Evolutionary conservation across 148 eudicot species (phyloP).

Genomic region (Oxyria digyna): DNA sequence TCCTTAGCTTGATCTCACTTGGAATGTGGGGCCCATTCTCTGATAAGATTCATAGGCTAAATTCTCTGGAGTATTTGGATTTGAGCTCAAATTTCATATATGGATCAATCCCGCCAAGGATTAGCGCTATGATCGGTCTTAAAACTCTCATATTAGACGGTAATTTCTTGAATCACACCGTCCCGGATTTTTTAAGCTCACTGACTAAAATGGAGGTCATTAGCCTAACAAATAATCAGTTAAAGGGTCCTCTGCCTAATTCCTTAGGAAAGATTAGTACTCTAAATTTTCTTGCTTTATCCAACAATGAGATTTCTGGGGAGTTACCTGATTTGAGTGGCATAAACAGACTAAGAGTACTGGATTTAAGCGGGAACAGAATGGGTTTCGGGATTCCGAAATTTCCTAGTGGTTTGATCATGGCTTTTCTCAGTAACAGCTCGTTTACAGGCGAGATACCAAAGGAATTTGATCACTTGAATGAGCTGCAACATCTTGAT

Average conservation of each 20-base stretch:
- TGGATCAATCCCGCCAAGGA: slow-evolving; percentile 46
- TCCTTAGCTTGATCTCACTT: slow-evolving; percentile 44
- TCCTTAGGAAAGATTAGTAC: slow-evolving; percentile 24
- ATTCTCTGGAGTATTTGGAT: slow-evolving; percentile 49
- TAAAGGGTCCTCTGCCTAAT: slow-evolving; percentile 36
- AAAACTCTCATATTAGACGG: slow-evolving; percentile 38
- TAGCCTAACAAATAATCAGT: slow-evolving; percentile 33
- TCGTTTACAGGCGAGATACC: slow-evolving; percentile 42
- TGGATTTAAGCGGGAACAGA: slow-evolving; percentile 42
- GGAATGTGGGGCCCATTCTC: slow-evolving; percentile 68
- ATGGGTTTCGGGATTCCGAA: slow-evolving; percentile 33
- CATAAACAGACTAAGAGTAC: slow-evolving; percentile 23
- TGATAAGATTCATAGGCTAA: slow-evolving; percentile 43
- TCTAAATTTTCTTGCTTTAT: slow-evolving; percentile 30
- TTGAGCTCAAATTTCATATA: slow-evolving; percentile 53
- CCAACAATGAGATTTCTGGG: slow-evolving; percentile 42
- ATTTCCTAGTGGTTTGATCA: slow-evolving; percentile 32
- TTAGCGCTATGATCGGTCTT: slow-evolving; percentile 37
- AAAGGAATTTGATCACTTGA: slow-evolving; percentile 20
- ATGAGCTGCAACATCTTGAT: slow-evolving; percentile 47
- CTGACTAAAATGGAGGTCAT: slow-evolving; percentile 33
- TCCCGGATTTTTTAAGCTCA: slow-evolving; percentile 39
- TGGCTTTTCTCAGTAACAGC: slow-evolving; percentile 38
- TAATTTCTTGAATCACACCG: slow-evolving; percentile 44
- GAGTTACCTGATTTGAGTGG: slow-evolving; percentile 42